Evolutionary conservation across 371 early-diverging fungal species (phyloP), one percentile per base, ranked within the genome.

Genomic region (Umbelopsis sp.): DNA sequence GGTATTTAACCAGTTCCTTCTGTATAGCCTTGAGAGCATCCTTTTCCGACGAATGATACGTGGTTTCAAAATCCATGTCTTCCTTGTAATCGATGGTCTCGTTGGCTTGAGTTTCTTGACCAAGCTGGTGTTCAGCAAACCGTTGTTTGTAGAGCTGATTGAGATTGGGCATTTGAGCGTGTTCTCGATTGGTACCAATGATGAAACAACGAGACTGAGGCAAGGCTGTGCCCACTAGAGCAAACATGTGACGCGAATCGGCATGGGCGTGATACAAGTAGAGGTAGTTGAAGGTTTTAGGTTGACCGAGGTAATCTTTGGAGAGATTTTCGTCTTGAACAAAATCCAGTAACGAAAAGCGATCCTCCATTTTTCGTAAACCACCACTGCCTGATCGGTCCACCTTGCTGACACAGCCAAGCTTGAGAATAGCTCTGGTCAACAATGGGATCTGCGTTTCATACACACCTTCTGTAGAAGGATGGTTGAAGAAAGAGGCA

Each of bases 401-500:
- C 52, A 87, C 80, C 50, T 81, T 72, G 74, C 88, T 79, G 18
- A 81, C 72, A 20, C 83, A 81, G 18, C 94, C 94, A 5, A 97
- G 62, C 35, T 88, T 77, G 24, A 96, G 80, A 50, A 99, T 75
- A 7, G 95, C 96, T 0, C 96, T 89, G 63, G 90, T 87, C 44
- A 91, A 46, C 0, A 94, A 79, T 4, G 95, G 91, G 2, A 97
- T 76, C 66, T 95, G 90, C 0, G 94, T 91, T 80, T 97, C 98
- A 75, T 97, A 99, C 0, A 96, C 96, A 29, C 96, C 96, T 67
- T 92, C 94, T 14, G 96, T 91, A n/a, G 90, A 81, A 11, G 94
- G 93, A 74, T 97, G 92, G 69, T 90, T 93, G 72, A 96, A 94
- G 48, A 96, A 86, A 25, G 85, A 85, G 1, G 89, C 72, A 76